Percentiles rank a stretch among this genome's conserved stretches.
These are phyloP conservation scores for Areca catechu DNA, from an alignment of 176 grass and related monocot genomes.

Conservation along the genomic window DNA sequence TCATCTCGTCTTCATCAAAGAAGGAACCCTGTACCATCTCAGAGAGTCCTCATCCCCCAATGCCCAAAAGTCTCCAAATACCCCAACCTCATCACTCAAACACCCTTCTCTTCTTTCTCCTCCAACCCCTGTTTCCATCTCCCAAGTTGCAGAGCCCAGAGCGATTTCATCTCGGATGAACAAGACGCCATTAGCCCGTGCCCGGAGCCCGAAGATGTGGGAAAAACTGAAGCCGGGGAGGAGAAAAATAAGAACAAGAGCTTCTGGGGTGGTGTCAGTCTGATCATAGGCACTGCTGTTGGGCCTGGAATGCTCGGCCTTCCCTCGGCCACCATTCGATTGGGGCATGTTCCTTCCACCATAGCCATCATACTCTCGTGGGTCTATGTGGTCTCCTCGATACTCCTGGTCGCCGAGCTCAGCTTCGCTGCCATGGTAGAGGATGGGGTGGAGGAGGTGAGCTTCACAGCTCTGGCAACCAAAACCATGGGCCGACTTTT, in stretches of 20 bases:
- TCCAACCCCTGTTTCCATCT: no score
- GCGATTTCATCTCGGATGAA: conserved; percentile 2
- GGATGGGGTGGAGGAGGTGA: conserved; percentile 45
- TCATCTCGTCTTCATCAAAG: conserved; percentile 14
- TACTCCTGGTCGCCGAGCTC: conserved; percentile 67
- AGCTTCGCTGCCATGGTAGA: conserved; percentile 58
- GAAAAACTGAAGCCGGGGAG: background rate
- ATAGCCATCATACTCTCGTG: conserved; percentile 51
- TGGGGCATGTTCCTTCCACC: conserved; percentile 45
- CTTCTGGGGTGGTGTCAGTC: conserved; percentile 70
- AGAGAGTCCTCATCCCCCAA: background rate
- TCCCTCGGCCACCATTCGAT: conserved; percentile 62
- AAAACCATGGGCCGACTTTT: conserved; percentile 34
- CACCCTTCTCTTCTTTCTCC: no score
- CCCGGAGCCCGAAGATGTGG: no score
- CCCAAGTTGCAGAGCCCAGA: no score
- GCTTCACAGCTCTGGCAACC: conserved; percentile 75
- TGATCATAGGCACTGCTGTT: conserved; percentile 68
- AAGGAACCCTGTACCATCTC: background rate
- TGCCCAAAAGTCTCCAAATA: no score
- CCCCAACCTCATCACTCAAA: no score
- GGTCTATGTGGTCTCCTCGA: conserved; percentile 73
- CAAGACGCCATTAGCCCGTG: background rate
- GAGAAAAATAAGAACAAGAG: conserved; percentile 26
- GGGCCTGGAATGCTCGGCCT: conserved; percentile 79